Percentiles rank a stretch among this genome's conserved stretches.
These are phyloP conservation scores for Chrysosporium queenslandicum DNA, from an alignment of 2,329 filamentous ascomycete genomes.

Conservation along the genomic window DNA sequence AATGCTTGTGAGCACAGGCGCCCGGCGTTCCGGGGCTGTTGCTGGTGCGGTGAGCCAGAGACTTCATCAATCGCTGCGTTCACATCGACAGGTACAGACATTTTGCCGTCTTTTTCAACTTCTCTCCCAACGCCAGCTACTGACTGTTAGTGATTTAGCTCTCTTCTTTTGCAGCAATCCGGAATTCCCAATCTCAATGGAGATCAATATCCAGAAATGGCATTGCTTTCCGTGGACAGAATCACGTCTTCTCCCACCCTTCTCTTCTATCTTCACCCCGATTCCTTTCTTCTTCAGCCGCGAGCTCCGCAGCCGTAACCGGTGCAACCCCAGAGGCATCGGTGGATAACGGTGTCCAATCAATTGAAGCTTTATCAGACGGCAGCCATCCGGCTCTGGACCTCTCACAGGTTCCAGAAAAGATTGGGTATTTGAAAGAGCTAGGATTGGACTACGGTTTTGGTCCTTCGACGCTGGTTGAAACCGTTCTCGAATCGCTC, in stretches of 20 bases:
- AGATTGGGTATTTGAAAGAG: constrained; percentile 70
- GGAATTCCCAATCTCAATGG: constrained; percentile 6
- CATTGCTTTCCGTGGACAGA: background rate
- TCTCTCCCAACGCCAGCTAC: background rate
- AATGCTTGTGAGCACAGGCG: constrained; percentile 49
- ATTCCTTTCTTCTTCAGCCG: constrained; percentile 28
- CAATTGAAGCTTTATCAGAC: constrained; percentile 12
- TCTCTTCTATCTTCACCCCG: constrained; percentile 23
- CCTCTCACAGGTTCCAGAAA: constrained; percentile 55
- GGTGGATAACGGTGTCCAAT: constrained; percentile 11
- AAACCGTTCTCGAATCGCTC: constrained; percentile 70
- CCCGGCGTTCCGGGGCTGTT: constrained; percentile 41
- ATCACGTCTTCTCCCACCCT: background rate
- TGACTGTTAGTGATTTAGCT: constrained; percentile 13
- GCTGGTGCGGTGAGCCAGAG: constrained; percentile 29
- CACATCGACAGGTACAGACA: constrained; percentile 30
- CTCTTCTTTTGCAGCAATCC: constrained; percentile 14
- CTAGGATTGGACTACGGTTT: constrained; percentile 82
- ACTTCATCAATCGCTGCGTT: constrained; percentile 23
- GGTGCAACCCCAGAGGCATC: constrained; percentile 13
- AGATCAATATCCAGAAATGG: constrained; percentile 2
- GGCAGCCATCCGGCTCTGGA: constrained; percentile 24
- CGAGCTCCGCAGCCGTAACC: constrained; percentile 17
- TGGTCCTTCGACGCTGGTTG: constrained; percentile 62
- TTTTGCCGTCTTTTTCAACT: background rate